A percentile compares a stretch with the other conserved stretches of the same genome.
phyloP scores from a whole-genome alignment of 1,284 basidiomycete species.

The Sanghuangporus baumii region DNA sequence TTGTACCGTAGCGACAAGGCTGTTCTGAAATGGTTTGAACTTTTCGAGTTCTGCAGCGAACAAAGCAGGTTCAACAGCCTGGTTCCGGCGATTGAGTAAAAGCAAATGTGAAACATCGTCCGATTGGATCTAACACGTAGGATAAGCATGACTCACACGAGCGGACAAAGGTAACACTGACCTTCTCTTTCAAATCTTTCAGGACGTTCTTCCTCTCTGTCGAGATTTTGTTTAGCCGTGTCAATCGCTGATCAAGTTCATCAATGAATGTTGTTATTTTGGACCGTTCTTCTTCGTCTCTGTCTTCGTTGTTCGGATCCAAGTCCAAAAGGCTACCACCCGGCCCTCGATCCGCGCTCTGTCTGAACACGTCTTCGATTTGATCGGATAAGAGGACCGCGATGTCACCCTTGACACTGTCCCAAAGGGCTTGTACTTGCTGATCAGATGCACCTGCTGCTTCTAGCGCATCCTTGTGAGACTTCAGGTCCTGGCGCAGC shows the following conservation, averaged over 20 bases:
- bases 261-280: conserved; percentile 65
- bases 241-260: conserved; percentile 76
- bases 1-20: conserved; percentile 70
- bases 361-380: conserved; percentile 69
- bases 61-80: conserved; percentile 78
- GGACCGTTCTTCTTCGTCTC: conserved; percentile 62
- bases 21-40: conserved; percentile 86
- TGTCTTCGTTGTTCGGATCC: conserved; percentile 55
- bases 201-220: conserved; percentile 83
- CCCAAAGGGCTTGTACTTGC: conserved; percentile 76
- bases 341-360: conserved; percentile 42
- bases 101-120: conserved; percentile 97
- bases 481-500: conserved; percentile 76
- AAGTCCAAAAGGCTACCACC: conserved; percentile 62
- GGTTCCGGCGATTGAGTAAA: conserved; percentile 85
- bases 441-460: conserved; percentile 77
- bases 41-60: conserved; percentile 95
- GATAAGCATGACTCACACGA: not conserved
- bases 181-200: conserved; percentile 93
- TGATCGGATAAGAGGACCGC: conserved; percentile 57
- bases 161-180: conserved; percentile 24
- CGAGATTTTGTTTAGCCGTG: conserved; percentile 74
- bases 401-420: conserved; percentile 64
- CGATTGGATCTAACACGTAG: conserved; percentile 66
- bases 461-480: conserved; percentile 69